Evolutionary conservation across 2,329 filamentous ascomycete species (phyloP).

Genomic region (Penicillium sp.): DNA sequence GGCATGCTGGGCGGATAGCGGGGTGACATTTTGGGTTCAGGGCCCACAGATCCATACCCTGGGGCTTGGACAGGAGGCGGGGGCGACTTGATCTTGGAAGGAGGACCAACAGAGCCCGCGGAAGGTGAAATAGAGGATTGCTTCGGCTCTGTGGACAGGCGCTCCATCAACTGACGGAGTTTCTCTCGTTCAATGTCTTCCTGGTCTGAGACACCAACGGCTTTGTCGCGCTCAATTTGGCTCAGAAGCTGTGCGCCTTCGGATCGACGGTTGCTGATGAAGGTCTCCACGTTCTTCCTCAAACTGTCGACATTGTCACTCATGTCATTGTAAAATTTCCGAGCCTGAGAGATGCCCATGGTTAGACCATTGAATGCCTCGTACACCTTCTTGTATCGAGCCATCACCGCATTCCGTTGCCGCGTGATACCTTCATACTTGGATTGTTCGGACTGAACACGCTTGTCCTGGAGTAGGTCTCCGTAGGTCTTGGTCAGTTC

Average conservation of each 20-base stretch:
- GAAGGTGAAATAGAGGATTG: slow-evolving; percentile 30
- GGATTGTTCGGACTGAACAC: slow-evolving; percentile 88
- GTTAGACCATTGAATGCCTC: slow-evolving; percentile 89
- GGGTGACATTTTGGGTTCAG: slow-evolving; percentile 44
- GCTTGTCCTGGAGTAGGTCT: slow-evolving; percentile 84
- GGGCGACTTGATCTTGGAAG: slow-evolving; percentile 44
- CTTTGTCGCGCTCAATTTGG: slow-evolving; percentile 79
- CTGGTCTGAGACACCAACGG: slow-evolving; percentile 54
- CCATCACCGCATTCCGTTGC: slow-evolving; percentile 75
- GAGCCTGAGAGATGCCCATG: slow-evolving; percentile 80
- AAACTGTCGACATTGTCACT: slow-evolving; percentile 88
- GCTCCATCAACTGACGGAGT: slow-evolving; percentile 85
- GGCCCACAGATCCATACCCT: slow-evolving; percentile 31
- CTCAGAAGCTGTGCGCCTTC: slow-evolving; percentile 87
- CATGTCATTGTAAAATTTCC: slow-evolving; percentile 95
- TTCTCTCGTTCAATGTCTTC: slow-evolving; percentile 85
- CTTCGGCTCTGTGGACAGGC: slow-evolving; percentile 76
- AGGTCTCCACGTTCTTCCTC: slow-evolving; percentile 93
- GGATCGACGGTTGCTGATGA: slow-evolving; percentile 88
- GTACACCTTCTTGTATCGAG: slow-evolving; percentile 85
- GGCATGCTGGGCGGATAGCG: slow-evolving; percentile 32
- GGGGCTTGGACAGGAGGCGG: slow-evolving; percentile 34
- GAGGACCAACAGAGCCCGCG: slow-evolving; percentile 44
- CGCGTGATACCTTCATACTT: slow-evolving; percentile 89
- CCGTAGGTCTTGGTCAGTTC: slow-evolving; percentile 87